Conservation (phyloP, 257 asterid genomes). For the Nicotiana paniculata region DNA sequence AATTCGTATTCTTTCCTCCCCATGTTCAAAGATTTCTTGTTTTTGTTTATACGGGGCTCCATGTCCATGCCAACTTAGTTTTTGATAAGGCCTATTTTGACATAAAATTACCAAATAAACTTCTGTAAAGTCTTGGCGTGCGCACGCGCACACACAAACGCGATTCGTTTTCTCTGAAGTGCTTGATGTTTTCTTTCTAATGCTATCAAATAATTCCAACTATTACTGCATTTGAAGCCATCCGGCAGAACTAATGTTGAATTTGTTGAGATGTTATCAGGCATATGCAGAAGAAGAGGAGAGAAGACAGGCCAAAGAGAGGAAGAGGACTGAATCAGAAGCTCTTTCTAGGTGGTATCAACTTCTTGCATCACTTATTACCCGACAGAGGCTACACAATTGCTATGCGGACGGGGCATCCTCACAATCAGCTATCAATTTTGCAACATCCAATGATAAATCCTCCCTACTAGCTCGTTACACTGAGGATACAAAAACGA, state of each 20-base stretch:
- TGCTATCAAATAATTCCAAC: neutral
- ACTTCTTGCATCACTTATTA: constrained; percentile 80
- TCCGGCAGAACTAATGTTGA: neutral
- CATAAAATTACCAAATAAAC: too few species aligned
- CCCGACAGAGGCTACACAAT: constrained; percentile 66
- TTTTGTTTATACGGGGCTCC: too few species aligned
- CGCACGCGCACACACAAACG: too few species aligned
- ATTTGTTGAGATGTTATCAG: constrained; percentile 27
- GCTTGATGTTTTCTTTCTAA: neutral
- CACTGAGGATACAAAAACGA: constrained; percentile 11
- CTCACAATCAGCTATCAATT: constrained; percentile 23
- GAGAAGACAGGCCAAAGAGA: constrained; percentile 71
- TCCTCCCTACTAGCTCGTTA: constrained; percentile 4
- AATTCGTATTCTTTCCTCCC: too few species aligned
- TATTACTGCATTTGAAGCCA: neutral
- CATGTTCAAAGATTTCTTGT: too few species aligned
- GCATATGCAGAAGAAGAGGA: constrained; percentile 87
- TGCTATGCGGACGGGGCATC: constrained; percentile 42
- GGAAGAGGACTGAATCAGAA: constrained; percentile 44
- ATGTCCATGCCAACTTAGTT: too few species aligned
- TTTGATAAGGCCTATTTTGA: too few species aligned
- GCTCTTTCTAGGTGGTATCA: constrained; percentile 96
- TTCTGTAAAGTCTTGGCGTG: too few species aligned
- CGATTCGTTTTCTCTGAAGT: too few species aligned
- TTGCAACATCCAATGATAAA: constrained; percentile 22